A percentile compares a stretch with the other conserved stretches of the same genome.
phyloP scores from a whole-genome alignment of 768 basidiomycete species.

The Boletus edulis region DNA sequence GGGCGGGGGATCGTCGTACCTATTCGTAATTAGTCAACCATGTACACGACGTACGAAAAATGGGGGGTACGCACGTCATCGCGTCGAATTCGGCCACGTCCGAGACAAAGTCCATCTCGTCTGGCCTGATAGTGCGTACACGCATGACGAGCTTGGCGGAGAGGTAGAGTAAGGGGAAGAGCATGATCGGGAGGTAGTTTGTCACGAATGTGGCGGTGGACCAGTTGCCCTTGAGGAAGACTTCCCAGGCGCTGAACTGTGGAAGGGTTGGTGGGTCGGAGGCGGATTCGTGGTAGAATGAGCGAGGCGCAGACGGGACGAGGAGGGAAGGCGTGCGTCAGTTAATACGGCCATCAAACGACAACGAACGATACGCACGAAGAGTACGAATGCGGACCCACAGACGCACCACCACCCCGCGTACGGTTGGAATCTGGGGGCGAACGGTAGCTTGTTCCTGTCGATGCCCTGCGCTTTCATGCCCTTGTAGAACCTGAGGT shows the following conservation, averaged over 20 bases:
- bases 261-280: too few species aligned
- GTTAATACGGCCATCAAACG: not conserved
- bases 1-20: conserved; percentile 27
- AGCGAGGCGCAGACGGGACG: not conserved
- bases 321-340: not conserved
- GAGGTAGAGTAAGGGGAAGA: conserved; percentile 50
- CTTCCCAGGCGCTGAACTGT: conserved; percentile 40
- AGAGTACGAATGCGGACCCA: conserved; percentile 28
- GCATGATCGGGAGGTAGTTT: conserved; percentile 39
- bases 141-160: conserved; percentile 22
- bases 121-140: not conserved
- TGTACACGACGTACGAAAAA: not conserved
- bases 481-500: conserved; percentile 47
- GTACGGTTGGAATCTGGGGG: conserved; percentile 39
- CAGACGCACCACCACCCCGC: conserved; percentile 38
- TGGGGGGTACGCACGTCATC: conserved; percentile 18
- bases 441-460: conserved; percentile 46
- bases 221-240: conserved; percentile 43
- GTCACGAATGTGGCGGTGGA: conserved; percentile 39
- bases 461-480: conserved; percentile 48
- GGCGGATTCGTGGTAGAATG: too few species aligned
- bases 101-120: conserved; percentile 30
- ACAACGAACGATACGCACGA: conserved; percentile 30
- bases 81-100: conserved; percentile 30
- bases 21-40: conserved; percentile 1